Percentiles rank a stretch among this genome's conserved stretches.
Evolutionary conservation across 805 yeast genomes (phyloP).

Genomic region (Candida andamanensis): DNA sequence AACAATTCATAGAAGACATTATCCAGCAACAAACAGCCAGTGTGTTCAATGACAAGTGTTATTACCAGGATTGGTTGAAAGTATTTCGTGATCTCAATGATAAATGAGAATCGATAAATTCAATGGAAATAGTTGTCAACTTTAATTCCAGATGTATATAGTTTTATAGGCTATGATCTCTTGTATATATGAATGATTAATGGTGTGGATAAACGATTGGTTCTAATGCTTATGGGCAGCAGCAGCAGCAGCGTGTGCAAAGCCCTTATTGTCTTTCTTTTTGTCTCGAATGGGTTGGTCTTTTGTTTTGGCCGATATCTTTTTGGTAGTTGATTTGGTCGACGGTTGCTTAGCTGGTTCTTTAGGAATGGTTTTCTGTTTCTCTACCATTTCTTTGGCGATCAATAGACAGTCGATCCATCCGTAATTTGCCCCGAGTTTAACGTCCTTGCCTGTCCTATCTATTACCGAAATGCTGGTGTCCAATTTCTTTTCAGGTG

Average conservation of each 20-base stretch:
- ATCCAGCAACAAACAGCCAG: slow-evolving; percentile 26
- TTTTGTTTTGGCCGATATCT: slow-evolving; percentile 10
- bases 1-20: slow-evolving; percentile 28
- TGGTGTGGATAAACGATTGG: too few species aligned
- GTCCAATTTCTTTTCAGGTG: slow-evolving; percentile 30
- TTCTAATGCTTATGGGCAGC: slow-evolving; percentile 29
- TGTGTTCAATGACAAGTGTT: slow-evolving; percentile 33
- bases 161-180: too few species aligned
- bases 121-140: too few species aligned
- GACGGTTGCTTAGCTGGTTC: slow-evolving; percentile 7
- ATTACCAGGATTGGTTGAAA: slow-evolving; percentile 31
- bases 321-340: slow-evolving; percentile 2
- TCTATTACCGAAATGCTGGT: slow-evolving; percentile 25
- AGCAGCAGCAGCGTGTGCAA: slow-evolving; percentile 46
- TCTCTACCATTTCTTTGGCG: slow-evolving; percentile 50
- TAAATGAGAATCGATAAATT: too few species aligned
- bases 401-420: slow-evolving; percentile 71
- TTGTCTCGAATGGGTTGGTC: too few species aligned
- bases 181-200: too few species aligned
- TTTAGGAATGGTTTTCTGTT: slow-evolving; percentile 11
- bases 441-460: slow-evolving; percentile 28
- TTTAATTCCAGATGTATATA: too few species aligned
- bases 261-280: slow-evolving; percentile 20
- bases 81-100: slow-evolving; percentile 12
- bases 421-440: slow-evolving; percentile 44